Evolutionary conservation across 176 grass and related monocot genomes (phyloP), one percentile per base, ranked within the genome.

Genomic region (Lolium multiflorum): DNA sequence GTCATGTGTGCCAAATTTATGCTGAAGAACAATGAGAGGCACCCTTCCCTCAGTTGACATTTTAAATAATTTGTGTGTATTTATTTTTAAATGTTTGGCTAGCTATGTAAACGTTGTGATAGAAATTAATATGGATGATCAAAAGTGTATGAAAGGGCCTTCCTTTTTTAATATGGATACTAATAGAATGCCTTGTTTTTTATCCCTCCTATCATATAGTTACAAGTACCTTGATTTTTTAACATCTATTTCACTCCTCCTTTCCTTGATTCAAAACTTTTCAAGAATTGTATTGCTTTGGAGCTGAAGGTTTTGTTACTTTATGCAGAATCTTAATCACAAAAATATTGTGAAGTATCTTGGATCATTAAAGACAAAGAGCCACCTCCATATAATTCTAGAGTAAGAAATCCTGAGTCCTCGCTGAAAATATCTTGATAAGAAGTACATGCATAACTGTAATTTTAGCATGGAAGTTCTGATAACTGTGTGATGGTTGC

Each of bases 271-370:
- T n/a, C 68, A 68, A 35, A 9, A 46, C 18, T 61, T 84, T 13
- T 64, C 3, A 2, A 22, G 16, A 84, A 86, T 58, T 47, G 16
- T 71, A 56, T 79, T 71, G 16, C 39, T 16, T 50, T 11, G n/a
- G 11, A n/a, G 77, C 63, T 83, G 47, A 74, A 86, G 85, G 46
- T 87, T 74, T 28, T 48, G 4, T 49, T 62, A 55, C 71, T 87
- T 81, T n/a, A n/a, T 48, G 66, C 92, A 98, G 97, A 98, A 96
- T 90, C 92, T 98, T 71, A 98, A 98, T 88, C 97, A 99, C 86
- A 99, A 99, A 90, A 99, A 99, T 62, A 99, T 99, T 76, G 97
- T 99, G 73, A 99, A 94, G 79, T 99, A 99, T 82, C 90, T 96
- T 41, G 97, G 94, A 63, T 99, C 97, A 74, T 75, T 96, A 82